Percentiles rank a stretch among this genome's conserved stretches.
phyloP scores from a whole-genome alignment of 129 eudicot species.

The Centrapalus pauciflorus region DNA sequence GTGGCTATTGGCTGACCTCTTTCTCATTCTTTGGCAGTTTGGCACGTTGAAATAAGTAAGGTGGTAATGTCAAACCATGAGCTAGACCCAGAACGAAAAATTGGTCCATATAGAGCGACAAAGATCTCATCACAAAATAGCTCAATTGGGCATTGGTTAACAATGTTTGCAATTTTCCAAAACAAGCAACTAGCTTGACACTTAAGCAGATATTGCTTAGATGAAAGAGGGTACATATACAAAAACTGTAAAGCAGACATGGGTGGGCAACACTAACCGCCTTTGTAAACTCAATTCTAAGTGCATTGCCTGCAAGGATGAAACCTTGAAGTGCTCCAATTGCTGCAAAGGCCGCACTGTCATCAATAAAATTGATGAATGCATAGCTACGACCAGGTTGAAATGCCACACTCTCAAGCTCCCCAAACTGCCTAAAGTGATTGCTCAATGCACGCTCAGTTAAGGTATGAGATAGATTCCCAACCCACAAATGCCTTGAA shows the following conservation, averaged over 20 bases:
- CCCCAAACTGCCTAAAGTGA: slow-evolving; percentile 66
- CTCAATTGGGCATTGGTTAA: slow-evolving; percentile 1
- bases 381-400: slow-evolving; percentile 92
- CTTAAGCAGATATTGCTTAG: slow-evolving; percentile 7
- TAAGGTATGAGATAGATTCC: slow-evolving; percentile 60
- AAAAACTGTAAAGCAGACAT: slow-evolving; percentile 36
- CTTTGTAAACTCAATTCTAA: slow-evolving; percentile 95
- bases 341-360: slow-evolving; percentile 75
- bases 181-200: not conserved
- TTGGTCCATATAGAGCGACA: not conserved
- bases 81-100: slow-evolving; percentile 6
- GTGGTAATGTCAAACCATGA: not conserved
- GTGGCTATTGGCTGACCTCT: not conserved
- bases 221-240: slow-evolving; percentile 24
- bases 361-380: slow-evolving; percentile 65
- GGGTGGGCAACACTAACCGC: slow-evolving; percentile 90
- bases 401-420: slow-evolving; percentile 77
- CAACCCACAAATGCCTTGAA: slow-evolving; percentile 94
- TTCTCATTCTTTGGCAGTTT: not conserved
- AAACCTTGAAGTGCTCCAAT: slow-evolving; percentile 77
- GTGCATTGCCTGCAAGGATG: slow-evolving; percentile 73
- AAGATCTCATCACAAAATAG: not conserved
- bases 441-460: slow-evolving; percentile 48
- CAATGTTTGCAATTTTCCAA: slow-evolving; percentile 2
- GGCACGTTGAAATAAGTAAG: not conserved